Base-by-base conservation (phyloP, 371 early-diverging fungal species). In the Mortierella sp. region DNA sequence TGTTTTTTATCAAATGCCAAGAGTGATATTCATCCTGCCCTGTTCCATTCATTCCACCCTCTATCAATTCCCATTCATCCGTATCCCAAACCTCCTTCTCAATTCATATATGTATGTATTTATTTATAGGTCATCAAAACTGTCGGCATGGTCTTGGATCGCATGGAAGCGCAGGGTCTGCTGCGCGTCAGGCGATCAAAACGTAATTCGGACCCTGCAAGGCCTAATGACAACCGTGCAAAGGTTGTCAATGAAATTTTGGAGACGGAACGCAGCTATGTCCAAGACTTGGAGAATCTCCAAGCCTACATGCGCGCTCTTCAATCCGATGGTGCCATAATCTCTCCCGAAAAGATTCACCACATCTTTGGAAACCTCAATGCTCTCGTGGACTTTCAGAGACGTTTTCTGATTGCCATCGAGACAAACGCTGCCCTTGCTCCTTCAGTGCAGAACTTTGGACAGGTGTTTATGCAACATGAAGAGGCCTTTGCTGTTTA, bases 191-290 rank as follows among this genome's bases (percentile, higher is more conserved):
- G 83, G 32, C 86, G 70, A 29, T 70, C 84, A 45, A 85, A 87
- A 73, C 84, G 90, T 72, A 84, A 84, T 67, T 87, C 88, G 10
- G 87, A 85, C 66, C 86, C 87, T 13, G 89, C 89, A 72, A 89
- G 86, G 34, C 92, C 95, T 26, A 91, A 88, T 69, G 91, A 93
- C 83, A 93, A 95, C 84, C 92, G 96, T 34, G 93, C 95, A 71
- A 92, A 93, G 76, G 89, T 96, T 28, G 90, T 99, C 29, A 84
- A 89, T 35, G 99, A 99, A 85, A 82, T 98, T 42, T 83, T 99
- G 34, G 94, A 95, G 76, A 97, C 98, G 1, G 99, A 99, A 84
- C 88, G 98, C n/a, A 93, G 89, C 76, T 98, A 96, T 86, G 94
- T 97, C 15, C 88, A 90, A 53, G 96, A 96, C 80, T 83, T 98